Base-by-base conservation (phyloP, 202 grass and related monocot species). In the Hordeum pubiflorum region DNA sequence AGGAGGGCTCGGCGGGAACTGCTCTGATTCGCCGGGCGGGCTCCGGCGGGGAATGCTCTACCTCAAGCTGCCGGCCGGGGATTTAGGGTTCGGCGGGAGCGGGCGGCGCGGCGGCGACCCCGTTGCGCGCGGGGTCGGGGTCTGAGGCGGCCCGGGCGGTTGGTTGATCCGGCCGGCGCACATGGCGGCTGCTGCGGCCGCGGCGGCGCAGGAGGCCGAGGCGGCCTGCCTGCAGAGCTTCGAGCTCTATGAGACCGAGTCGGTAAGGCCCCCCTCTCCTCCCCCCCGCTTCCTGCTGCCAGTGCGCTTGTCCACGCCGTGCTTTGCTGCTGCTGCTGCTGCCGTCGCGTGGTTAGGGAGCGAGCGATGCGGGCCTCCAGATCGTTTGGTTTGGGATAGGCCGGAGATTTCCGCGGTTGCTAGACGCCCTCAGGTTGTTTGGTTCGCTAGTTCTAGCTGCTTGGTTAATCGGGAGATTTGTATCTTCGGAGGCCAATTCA, bases 231-330 rank as follows among this genome's bases (percentile, higher is more conserved):
- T 97, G 80, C 85, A 90, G 81, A 89, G 75, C 72, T 94, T 97
- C 79, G 81, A 91, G 80, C 89, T 97, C 74, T 83, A 91, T 17
- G 77, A 90, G 89, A 94, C 79, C 74, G 85, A 85, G 76, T 89
- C 87, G 87, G 91, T 94, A 76, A 81, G 91, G 58, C 7, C 37
- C 0, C 37, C 40, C 4, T 4, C 0, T 12, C 43, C 43, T 46
- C 43, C 14, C 4, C 44, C 44, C 2, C 37, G 46, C 77, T 36
- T 33, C 63, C 38, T 5, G 20, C 34, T 57, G 22, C 50, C 75
- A 83, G 83, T 87, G 68, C 48, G 75, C 46, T 65, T 40, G 36
- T 31, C 46, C 46, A 50, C 29, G 6, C 21, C 74, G 32, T 72
- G 66, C 9, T 63, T 38, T 74, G 78, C 17, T 22, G 36, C 33